Evolutionary conservation across 2,329 filamentous ascomycete species (phyloP).

Genomic region (Akanthomyces muscarius): DNA sequence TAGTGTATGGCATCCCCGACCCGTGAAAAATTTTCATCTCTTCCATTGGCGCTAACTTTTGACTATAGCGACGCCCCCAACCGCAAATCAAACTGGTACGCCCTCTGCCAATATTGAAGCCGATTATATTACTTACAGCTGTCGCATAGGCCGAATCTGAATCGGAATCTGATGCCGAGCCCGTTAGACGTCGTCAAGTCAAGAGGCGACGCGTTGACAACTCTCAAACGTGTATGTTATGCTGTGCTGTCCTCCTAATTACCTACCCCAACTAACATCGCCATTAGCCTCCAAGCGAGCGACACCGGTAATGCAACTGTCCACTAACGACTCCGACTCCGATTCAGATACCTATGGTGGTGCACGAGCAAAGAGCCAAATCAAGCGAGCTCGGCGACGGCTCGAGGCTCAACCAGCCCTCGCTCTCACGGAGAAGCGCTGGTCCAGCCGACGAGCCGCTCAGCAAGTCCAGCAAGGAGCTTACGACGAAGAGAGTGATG

Average conservation of each 20-base stretch:
- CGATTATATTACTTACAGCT: constrained; percentile 12
- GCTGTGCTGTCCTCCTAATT: constrained; percentile 3
- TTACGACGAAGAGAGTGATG: constrained; percentile 65
- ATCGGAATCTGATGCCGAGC: constrained; percentile 68
- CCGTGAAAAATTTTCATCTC: constrained; percentile 22
- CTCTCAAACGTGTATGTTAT: constrained; percentile 57
- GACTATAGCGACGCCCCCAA: constrained; percentile 49
- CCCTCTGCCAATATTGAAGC: constrained; percentile 18
- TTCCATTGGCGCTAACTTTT: constrained; percentile 30
- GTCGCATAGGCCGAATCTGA: constrained; percentile 46
- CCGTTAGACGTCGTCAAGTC: constrained; percentile 52
- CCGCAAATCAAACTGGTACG: constrained; percentile 57
- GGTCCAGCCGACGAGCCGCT: constrained; percentile 81
- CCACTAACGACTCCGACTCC: constrained; percentile 60
- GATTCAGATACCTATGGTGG: constrained; percentile 78
- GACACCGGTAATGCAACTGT: constrained; percentile 52
- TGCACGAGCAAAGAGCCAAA: constrained; percentile 62
- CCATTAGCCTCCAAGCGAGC: constrained; percentile 55
- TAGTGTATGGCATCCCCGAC: constrained; percentile 62
- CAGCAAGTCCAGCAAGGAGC: constrained; percentile 63
- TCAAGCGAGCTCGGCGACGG: constrained; percentile 75
- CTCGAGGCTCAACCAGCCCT: constrained; percentile 64
- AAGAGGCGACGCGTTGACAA: constrained; percentile 67
- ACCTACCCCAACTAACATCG: constrained; percentile 18
- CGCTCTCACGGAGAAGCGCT: constrained; percentile 75